Base-by-base conservation (phyloP, 2,329 filamentous ascomycete genomes). In the Talaromyces sp. region DNA sequence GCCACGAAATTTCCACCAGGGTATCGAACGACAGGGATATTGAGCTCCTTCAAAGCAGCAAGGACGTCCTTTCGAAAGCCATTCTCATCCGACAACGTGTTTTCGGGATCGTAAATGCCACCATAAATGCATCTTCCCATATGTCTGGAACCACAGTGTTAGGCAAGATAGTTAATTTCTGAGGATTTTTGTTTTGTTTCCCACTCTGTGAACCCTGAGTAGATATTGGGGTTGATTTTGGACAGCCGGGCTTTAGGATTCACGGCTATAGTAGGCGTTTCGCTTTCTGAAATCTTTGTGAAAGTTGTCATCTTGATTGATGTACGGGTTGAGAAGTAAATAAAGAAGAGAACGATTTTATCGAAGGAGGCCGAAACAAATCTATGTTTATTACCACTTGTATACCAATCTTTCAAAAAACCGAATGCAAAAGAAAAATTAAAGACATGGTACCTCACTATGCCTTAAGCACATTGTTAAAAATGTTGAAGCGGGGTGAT, bases 121-220 rank as follows among this genome's bases (percentile, higher is more conserved):
- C 90, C 90, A 73, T 95, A 94, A 71, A 95, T 92, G 79, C 91
- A 95, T 64, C 91, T 86, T 69, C 91, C 91, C 90, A 95, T 95
- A 76, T 95, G 91, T 69, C 89, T 91, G 67, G 40, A 44, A 52
- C 16, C 27, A 44, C 12, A 18, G 18, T 47, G 5, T n/a, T 58
- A 47, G 52, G 34, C 16, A 9, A 30, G 28, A 28, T 28, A 7
- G 18, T 18, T 40, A n/a, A 8, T 47, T 47, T 12, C 44, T 14
- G 10, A 0, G 7, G n/a, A 10, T 47, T 50, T 8, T 33, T 33
- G 27, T 18, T 34, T 5, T 18, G 18, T 30, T 44, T 54, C 85
- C 76, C 79, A 91, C 89, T 95, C 91, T 63, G 88, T 91, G 76
- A 95, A 95, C 10, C 90, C 91, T 61, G 89, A 88, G 82, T 94